phyloP scores from a whole-genome alignment of 2,329 filamentous ascomycete genomes.

The Zarea fungicola region DNA sequence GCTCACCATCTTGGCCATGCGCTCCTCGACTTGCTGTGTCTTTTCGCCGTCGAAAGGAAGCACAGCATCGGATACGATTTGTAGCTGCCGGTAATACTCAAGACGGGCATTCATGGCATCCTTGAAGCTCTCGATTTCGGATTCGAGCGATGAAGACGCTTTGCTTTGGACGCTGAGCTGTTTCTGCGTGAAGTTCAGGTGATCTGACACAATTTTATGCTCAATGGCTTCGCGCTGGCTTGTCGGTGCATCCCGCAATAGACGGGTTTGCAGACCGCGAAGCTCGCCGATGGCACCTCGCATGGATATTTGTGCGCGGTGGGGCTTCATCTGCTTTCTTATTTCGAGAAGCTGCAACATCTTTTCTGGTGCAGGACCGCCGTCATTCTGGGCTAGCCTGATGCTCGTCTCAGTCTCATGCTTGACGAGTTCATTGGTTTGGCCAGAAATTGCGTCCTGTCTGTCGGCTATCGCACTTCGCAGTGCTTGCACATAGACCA shows the following conservation, averaged over 20 bases:
- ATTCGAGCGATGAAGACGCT: conserved; percentile 45
- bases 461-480: conserved; percentile 74
- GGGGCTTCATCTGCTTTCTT: conserved; percentile 45
- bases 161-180: conserved; percentile 49
- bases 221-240: conserved; percentile 59
- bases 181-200: conserved; percentile 57
- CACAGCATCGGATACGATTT: conserved; percentile 85
- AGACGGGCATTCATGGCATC: conserved; percentile 77
- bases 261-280: conserved; percentile 59
- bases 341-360: conserved; percentile 46
- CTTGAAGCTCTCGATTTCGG: conserved; percentile 72
- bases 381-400: conserved; percentile 52
- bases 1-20: conserved; percentile 29
- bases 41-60: conserved; percentile 63
- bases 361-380: conserved; percentile 66
- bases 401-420: conserved; percentile 65
- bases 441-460: conserved; percentile 68
- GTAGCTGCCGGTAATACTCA: conserved; percentile 86
- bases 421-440: conserved; percentile 67
- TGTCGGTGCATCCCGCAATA: conserved; percentile 22
- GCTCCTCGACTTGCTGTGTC: conserved; percentile 43
- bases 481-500: conserved; percentile 77
- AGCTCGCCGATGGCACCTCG: conserved; percentile 66
- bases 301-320: conserved; percentile 55
- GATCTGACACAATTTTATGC: conserved; percentile 55